A percentile compares a stretch with the other conserved stretches of the same genome.
phyloP scores from a whole-genome alignment of 805 yeast species.

The Tetrapisispora pingtungensis region DNA sequence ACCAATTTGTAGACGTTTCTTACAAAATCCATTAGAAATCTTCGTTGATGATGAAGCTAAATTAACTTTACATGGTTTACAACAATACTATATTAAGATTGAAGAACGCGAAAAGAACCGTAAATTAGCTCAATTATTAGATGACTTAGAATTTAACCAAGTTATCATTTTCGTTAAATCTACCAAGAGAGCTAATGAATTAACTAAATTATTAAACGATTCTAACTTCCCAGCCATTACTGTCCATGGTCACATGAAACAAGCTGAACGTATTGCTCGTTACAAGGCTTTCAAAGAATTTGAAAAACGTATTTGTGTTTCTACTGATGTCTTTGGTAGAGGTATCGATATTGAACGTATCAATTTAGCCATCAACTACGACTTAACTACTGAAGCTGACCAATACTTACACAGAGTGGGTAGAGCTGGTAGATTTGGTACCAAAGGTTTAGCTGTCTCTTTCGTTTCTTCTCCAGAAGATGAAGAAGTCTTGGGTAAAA shows the following conservation, averaged over 20 bases:
- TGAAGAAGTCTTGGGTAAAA: conserved; percentile 79
- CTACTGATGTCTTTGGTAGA: conserved; percentile 98
- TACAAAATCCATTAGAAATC: too few species aligned
- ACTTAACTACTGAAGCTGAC: conserved; percentile 92
- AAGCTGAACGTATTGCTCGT: conserved; percentile 95
- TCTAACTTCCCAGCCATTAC: conserved; percentile 96
- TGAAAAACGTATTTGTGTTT: conserved; percentile 96
- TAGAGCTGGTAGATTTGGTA: conserved; percentile 99
- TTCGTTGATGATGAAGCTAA: too few species aligned
- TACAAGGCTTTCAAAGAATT: conserved; percentile 95
- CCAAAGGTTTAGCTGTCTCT: conserved; percentile 94
- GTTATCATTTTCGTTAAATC: conserved; percentile 93
- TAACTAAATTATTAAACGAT: conserved; percentile 78
- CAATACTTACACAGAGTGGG: conserved; percentile 99
- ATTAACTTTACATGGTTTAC: conserved; percentile 96
- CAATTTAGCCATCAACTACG: conserved; percentile 95
- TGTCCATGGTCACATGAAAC: conserved; percentile 90
- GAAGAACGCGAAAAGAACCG: conserved; percentile 88
- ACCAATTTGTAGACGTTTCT: too few species aligned
- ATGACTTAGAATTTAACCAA: conserved; percentile 93
- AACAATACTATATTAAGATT: conserved; percentile 88
- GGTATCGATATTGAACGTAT: conserved; percentile 99
- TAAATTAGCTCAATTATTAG: conserved; percentile 83
- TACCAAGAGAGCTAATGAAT: conserved; percentile 82
- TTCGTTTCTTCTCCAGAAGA: conserved; percentile 81